These are phyloP conservation scores for Cytospora paraplurivora DNA, from an alignment of 2,329 filamentous ascomycete genomes.

Conservation along the genomic window DNA sequence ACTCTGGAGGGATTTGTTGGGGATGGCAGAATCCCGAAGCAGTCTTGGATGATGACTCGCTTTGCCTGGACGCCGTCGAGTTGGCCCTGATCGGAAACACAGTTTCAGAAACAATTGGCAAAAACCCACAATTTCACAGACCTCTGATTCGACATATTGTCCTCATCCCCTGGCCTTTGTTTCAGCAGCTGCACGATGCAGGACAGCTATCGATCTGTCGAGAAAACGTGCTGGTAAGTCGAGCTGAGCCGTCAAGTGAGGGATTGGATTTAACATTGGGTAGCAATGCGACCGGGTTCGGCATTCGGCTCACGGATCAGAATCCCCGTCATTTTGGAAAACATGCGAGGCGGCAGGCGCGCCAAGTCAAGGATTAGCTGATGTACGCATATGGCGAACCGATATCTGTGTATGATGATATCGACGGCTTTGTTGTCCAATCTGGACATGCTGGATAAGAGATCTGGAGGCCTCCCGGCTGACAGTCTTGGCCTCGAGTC, in stretches of 20 bases:
- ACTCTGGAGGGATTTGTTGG: neutral
- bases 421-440: constrained; percentile 9
- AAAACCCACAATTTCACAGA: constrained; percentile 13
- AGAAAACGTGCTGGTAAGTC: constrained; percentile 20
- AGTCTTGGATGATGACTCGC: neutral
- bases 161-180: constrained; percentile 1
- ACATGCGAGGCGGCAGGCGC: constrained; percentile 16
- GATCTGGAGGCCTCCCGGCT: constrained; percentile 2
- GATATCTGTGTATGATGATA: constrained; percentile 17
- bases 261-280: constrained; percentile 7
- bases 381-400: constrained; percentile 16
- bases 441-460: constrained; percentile 16
- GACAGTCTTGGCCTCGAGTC: neutral
- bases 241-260: constrained; percentile 13
- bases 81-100: constrained; percentile 1
- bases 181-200: constrained; percentile 23
- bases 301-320: constrained; percentile 13
- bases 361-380: constrained; percentile 20
- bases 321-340: neutral
- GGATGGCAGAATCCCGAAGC: neutral
- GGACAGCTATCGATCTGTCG: constrained; percentile 24
- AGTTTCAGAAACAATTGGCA: constrained; percentile 1
- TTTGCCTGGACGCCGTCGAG: neutral
- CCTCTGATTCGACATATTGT: constrained; percentile 2
- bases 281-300: constrained; percentile 7